Percentiles rank a stretch among this genome's conserved stretches.
Evolutionary conservation across 176 grass and related monocot genomes (phyloP).

Genomic region (Musa beccarii): DNA sequence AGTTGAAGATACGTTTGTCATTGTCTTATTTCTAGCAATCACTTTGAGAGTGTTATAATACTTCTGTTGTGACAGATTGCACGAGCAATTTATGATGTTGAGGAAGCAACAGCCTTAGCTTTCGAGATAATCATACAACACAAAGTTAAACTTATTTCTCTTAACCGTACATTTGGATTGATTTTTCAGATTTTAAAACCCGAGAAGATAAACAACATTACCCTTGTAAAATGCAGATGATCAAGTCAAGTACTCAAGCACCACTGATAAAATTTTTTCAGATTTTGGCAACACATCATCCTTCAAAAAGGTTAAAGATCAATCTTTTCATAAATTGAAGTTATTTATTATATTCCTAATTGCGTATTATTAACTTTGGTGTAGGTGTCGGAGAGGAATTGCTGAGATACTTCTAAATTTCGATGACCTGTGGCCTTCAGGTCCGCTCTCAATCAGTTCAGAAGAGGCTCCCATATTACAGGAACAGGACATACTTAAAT

Average conservation of each 20-base stretch:
- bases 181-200: not conserved
- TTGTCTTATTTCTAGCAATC: conserved; percentile 6
- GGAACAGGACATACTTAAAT: conserved; percentile 35
- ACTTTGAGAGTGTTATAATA: conserved; percentile 11
- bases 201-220: not conserved
- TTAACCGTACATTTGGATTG: not conserved
- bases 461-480: conserved; percentile 33
- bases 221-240: conserved; percentile 53
- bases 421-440: conserved; percentile 83
- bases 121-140: conserved; percentile 76
- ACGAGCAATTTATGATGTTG: conserved; percentile 81
- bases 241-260: conserved; percentile 70
- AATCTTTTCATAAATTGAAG: conserved; percentile 9
- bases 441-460: conserved; percentile 19
- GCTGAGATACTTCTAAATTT: conserved; percentile 80
- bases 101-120: conserved; percentile 80
- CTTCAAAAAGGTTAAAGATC: conserved; percentile 67
- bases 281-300: conserved; percentile 91
- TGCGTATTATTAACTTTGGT: conserved; percentile 14
- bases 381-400: conserved; percentile 84
- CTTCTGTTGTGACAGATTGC: conserved; percentile 39
- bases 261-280: conserved; percentile 84
- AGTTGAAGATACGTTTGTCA: not conserved
- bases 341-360: not conserved
- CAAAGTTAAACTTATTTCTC: conserved; percentile 52